Conservation (phyloP, 140 eudicot genomes). For the Stevia rebaudiana region DNA sequence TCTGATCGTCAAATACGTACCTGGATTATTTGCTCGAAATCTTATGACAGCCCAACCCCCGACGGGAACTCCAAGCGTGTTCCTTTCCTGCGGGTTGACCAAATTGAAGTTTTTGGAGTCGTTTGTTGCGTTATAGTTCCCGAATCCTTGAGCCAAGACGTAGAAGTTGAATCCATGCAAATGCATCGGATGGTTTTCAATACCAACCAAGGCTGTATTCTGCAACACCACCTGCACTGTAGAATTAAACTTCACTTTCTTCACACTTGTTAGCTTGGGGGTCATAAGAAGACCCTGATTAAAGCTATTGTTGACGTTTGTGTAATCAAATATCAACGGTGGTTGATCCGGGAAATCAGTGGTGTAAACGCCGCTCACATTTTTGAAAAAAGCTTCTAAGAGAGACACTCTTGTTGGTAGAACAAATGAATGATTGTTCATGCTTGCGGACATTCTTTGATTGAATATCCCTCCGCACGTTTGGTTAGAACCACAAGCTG, state of each 20-base stretch:
- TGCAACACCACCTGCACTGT: slow-evolving; percentile 50
- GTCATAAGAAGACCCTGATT: slow-evolving; percentile 27
- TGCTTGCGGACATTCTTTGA: slow-evolving; percentile 40
- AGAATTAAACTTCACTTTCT: slow-evolving; percentile 37
- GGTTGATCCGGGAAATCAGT: slow-evolving; percentile 44
- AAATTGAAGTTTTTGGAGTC: slow-evolving; percentile 38
- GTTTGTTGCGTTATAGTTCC: slow-evolving; percentile 36
- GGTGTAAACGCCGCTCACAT: slow-evolving; percentile 38
- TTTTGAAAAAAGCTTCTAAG: slow-evolving; percentile 32
- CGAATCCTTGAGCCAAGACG: slow-evolving; percentile 51
- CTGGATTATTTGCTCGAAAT: slow-evolving; percentile 54
- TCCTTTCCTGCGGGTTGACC: slow-evolving; percentile 51
- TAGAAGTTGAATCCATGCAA: slow-evolving; percentile 53
- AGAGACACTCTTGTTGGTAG: slow-evolving; percentile 35
- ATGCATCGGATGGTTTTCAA: slow-evolving; percentile 56
- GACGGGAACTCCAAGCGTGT: slow-evolving; percentile 50
- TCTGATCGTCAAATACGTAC: not conserved
- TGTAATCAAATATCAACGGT: slow-evolving; percentile 41
- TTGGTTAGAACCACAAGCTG: slow-evolving; percentile 24
- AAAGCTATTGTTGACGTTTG: slow-evolving; percentile 29
- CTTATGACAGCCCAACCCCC: slow-evolving; percentile 66
- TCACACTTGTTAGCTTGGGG: slow-evolving; percentile 34
- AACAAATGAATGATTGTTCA: slow-evolving; percentile 41
- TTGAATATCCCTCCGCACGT: slow-evolving; percentile 35
- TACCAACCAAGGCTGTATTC: slow-evolving; percentile 35